Conservation (phyloP, 2,329 filamentous ascomycete genomes). For the Colletotrichum liriopes region DNA sequence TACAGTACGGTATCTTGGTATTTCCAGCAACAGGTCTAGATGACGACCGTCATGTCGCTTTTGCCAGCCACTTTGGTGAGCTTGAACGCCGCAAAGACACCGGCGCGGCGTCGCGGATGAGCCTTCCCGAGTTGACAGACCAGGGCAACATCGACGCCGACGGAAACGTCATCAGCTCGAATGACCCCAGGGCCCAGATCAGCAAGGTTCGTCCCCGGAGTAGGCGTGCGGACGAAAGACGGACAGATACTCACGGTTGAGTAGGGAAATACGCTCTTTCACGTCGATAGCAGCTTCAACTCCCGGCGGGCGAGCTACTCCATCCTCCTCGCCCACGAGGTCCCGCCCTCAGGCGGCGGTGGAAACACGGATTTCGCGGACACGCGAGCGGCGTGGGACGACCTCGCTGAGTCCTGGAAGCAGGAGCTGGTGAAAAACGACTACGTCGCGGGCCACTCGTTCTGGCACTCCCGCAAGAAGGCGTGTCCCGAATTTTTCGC, state of each 20-base stretch:
- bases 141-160: slow-evolving; percentile 68
- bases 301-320: slow-evolving; percentile 67
- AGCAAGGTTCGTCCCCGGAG: slow-evolving; percentile 52
- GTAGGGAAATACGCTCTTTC: slow-evolving; percentile 66
- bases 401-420: slow-evolving; percentile 56
- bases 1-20: slow-evolving; percentile 67
- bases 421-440: slow-evolving; percentile 55
- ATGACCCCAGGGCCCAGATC: slow-evolving; percentile 57
- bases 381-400: slow-evolving; percentile 65
- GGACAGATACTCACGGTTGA: neutral
- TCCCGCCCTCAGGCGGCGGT: slow-evolving; percentile 64
- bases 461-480: slow-evolving; percentile 67
- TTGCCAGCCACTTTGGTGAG: slow-evolving; percentile 66
- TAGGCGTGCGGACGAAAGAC: too few relatives aligned
- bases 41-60: slow-evolving; percentile 66
- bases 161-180: slow-evolving; percentile 47
- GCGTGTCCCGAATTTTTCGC: slow-evolving; percentile 65
- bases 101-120: slow-evolving; percentile 22
- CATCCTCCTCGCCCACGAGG: slow-evolving; percentile 63
- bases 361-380: slow-evolving; percentile 70
- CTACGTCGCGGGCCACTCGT: slow-evolving; percentile 65
- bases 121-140: slow-evolving; percentile 66
- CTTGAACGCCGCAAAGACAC: slow-evolving; percentile 50
- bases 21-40: slow-evolving; percentile 66
- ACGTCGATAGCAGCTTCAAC: slow-evolving; percentile 71